Conservation (phyloP, 345 rosid species). For the Linum usitatissimum region DNA sequence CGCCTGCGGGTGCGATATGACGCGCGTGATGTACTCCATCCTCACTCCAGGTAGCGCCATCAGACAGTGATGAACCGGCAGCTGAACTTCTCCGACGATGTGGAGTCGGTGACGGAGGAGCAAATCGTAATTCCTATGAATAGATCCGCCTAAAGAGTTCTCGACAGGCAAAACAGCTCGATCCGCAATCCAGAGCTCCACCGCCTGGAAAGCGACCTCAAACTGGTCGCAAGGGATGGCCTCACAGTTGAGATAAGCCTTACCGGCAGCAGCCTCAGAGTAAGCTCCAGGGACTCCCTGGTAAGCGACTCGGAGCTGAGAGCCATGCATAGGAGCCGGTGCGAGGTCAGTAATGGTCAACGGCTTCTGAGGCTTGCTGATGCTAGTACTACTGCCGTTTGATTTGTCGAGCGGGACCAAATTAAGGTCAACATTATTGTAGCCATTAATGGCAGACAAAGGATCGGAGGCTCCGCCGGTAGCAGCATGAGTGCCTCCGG, state of each 20-base stretch:
- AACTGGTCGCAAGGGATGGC: conserved; percentile 97
- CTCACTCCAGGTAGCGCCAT: conserved; percentile 82
- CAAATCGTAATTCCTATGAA: conserved; percentile 88
- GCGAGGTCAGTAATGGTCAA: conserved; percentile 61
- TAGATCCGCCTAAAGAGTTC: conserved; percentile 92
- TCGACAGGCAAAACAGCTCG: conserved; percentile 90
- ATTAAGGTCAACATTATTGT: conserved; percentile 38
- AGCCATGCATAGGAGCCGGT: conserved; percentile 92
- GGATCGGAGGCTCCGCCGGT: too few species aligned
- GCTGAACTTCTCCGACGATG: conserved; percentile 92
- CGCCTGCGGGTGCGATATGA: conserved; percentile 94
- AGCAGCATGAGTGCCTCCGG: conserved; percentile 1
- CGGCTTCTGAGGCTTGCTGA: conserved; percentile 28
- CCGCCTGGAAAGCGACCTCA: conserved; percentile 93
- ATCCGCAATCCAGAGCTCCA: conserved; percentile 97
- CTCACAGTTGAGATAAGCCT: conserved; percentile 86
- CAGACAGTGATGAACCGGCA: conserved; percentile 89
- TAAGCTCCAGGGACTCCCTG: conserved; percentile 99
- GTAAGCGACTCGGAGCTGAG: conserved; percentile 77
- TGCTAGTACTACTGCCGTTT: neutral
- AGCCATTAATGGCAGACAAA: conserved; percentile 41
- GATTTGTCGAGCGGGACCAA: conserved; percentile 37
- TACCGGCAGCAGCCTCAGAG: conserved; percentile 95
- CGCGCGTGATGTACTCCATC: conserved; percentile 64
- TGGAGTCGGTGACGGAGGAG: conserved; percentile 96